A percentile compares a stretch with the other conserved stretches of the same genome.
phyloP scores from a whole-genome alignment of 345 rosid genomes.

The Aegle marmelos region DNA sequence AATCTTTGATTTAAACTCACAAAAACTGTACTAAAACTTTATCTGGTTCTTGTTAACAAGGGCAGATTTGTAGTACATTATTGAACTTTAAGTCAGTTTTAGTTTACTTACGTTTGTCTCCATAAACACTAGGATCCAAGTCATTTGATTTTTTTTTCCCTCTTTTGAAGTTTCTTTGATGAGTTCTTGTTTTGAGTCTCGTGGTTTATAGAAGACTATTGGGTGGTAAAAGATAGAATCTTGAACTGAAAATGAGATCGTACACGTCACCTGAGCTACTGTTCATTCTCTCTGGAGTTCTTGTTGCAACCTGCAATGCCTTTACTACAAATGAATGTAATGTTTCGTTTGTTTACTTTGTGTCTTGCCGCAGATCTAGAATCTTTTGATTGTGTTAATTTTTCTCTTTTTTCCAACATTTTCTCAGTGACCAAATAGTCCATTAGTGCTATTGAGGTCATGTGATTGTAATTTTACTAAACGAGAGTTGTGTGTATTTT shows the following conservation, averaged over 20 bases:
- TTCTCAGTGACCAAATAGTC: conserved; percentile 3
- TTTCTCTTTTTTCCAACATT: background rate
- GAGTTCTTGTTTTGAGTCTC: conserved; percentile 27
- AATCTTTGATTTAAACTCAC: conserved; percentile 41
- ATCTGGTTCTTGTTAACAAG: conserved; percentile 1
- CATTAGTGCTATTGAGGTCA: background rate
- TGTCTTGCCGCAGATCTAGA: conserved; percentile 53
- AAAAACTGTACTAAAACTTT: conserved; percentile 18
- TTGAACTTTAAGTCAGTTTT: conserved; percentile 17
- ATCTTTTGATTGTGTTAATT: conserved; percentile 12
- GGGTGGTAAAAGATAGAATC: conserved; percentile 21
- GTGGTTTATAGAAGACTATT: conserved; percentile 11
- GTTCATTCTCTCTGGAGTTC: conserved; percentile 39
- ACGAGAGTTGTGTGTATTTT: conserved; percentile 16
- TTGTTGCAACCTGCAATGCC: conserved; percentile 45
- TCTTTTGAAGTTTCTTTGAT: conserved; percentile 21
- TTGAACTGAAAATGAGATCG: conserved; percentile 41
- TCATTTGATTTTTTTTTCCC: conserved; percentile 3
- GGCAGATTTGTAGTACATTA: conserved; percentile 11
- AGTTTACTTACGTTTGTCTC: conserved; percentile 2
- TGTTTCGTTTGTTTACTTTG: background rate
- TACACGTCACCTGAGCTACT: conserved; percentile 35
- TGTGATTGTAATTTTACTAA: conserved; percentile 23
- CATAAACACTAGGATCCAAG: conserved; percentile 14
- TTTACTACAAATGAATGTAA: conserved; percentile 72